Base-by-base conservation (phyloP, 805 yeast genomes). In the Saccharomycopsis olivae region DNA sequence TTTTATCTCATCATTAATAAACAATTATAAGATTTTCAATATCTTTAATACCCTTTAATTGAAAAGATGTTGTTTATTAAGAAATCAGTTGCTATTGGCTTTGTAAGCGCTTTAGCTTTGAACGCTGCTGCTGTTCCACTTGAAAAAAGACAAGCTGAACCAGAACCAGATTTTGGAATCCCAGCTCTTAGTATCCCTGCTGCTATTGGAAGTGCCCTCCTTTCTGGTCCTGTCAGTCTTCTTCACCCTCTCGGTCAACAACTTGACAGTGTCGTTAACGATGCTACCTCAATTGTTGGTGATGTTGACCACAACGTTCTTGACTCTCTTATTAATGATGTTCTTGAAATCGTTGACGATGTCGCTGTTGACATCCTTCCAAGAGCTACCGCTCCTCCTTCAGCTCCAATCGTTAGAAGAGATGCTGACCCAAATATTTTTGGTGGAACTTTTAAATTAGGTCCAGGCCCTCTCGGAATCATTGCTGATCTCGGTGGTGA, bases 151-250 rank as follows among this genome's bases (percentile, higher is more conserved):
- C 11, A 6, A 23, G 27, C 27, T 23, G 10, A 23, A 35, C 24
- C 39, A 19, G n/a, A 5, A 9, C 38, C 38, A 24, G 18, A 25
- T 25, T 34, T 5, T 3, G 16, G 21, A 23, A 34, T 30, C 11
- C 29, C n/a, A 19, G 16, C 36, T 34, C 21, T 8, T 18, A 27
- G 37, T 11, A 29, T 29, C 13, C 5, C 18, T 4, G 14, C 29
- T 29, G 18, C 27, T 21, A 35, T 28, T 8, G 28, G 35, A 1
- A 10, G 18, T 18, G 16, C 28, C 9, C 33, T 30, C 21, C 39
- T 39, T 21, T 39, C 43, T 17, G 43, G 43, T 23, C 39, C 39
- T 10, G 16, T 35, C 21, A 39, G 43, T 2, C 16, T 39, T 3
- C 39, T 21, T 3, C 39, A 34, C 14, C 35, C 17, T 17, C 13